These are phyloP conservation scores for Chlamydomonas sp. DNA, from an alignment of 139 green algal species.

Conservation along the genomic window DNA sequence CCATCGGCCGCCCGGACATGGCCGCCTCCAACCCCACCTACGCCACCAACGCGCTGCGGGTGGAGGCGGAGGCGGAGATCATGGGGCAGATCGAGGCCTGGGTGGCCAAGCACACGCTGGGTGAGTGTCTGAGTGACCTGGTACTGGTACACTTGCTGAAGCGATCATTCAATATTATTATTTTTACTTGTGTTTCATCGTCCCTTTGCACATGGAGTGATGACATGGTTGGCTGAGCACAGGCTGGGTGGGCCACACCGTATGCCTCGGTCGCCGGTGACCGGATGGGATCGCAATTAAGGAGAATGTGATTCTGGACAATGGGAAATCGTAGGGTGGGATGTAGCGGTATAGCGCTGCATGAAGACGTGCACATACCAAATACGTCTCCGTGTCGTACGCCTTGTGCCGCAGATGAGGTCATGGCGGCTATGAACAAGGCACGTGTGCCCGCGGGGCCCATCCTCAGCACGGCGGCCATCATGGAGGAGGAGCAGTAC, in stretches of 20 bases:
- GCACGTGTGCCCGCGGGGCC: slow-evolving; percentile 72
- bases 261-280: too few species aligned
- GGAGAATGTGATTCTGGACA: not conserved
- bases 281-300: too few species aligned
- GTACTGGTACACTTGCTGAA: too few species aligned
- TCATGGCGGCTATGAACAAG: slow-evolving; percentile 64
- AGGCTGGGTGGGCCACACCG: too few species aligned
- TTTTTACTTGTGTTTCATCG: too few species aligned
- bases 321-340: not conserved
- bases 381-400: not conserved
- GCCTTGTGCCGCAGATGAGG: slow-evolving; percentile 43
- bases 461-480: slow-evolving; percentile 71
- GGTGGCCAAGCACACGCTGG: slow-evolving; percentile 32
- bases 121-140: not conserved
- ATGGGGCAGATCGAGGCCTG: slow-evolving; percentile 49
- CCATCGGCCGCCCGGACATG: slow-evolving; percentile 79
- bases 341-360: not conserved
- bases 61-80: slow-evolving; percentile 42
- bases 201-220: too few species aligned
- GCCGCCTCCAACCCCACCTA: slow-evolving; percentile 68
- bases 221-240: too few species aligned
- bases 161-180: too few species aligned
- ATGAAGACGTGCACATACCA: not conserved
- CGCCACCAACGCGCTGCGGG: slow-evolving; percentile 60
- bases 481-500: slow-evolving; percentile 66